These are phyloP conservation scores for Fusarium devonianum DNA, from an alignment of 2,329 filamentous ascomycete species.

Conservation along the genomic window DNA sequence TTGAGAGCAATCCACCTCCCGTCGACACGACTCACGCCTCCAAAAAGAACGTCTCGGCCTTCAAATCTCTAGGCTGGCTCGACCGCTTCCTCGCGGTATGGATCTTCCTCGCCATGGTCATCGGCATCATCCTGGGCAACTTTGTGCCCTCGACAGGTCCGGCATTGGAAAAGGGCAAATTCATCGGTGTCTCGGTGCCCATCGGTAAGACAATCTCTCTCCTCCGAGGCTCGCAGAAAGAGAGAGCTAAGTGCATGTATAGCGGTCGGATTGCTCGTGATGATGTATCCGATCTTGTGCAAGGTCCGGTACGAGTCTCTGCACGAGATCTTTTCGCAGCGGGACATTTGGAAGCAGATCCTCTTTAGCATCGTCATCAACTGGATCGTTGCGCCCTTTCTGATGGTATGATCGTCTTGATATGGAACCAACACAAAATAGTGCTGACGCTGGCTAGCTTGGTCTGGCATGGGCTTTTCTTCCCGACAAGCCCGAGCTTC, in stretches of 20 bases:
- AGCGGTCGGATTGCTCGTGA: conserved; percentile 83
- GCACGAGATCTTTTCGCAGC: conserved; percentile 68
- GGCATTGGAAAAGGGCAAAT: conserved; percentile 72
- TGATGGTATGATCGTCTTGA: conserved; percentile 68
- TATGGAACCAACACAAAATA: neutral
- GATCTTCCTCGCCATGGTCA: conserved; percentile 80
- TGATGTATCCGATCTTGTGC: conserved; percentile 95
- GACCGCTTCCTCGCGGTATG: conserved; percentile 72
- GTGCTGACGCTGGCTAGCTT: conserved; percentile 52
- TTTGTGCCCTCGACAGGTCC: conserved; percentile 70
- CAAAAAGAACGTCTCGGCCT: conserved; percentile 47
- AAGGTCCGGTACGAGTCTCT: conserved; percentile 82
- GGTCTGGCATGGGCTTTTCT: conserved; percentile 73
- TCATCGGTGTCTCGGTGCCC: conserved; percentile 72
- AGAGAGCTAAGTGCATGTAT: neutral
- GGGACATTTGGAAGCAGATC: conserved; percentile 79
- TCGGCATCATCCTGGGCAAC: conserved; percentile 79
- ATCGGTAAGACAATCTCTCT: conserved; percentile 58
- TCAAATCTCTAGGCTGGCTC: conserved; percentile 64
- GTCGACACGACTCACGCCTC: neutral
- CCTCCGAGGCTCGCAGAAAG: neutral
- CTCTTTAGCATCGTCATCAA: conserved; percentile 78
- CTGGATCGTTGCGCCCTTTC: conserved; percentile 81
- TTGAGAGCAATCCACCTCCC: conserved; percentile 9
- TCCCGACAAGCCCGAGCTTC: conserved; percentile 63